Conservation (phyloP, 768 basidiomycete species). For the Tremella yokohamensis region DNA sequence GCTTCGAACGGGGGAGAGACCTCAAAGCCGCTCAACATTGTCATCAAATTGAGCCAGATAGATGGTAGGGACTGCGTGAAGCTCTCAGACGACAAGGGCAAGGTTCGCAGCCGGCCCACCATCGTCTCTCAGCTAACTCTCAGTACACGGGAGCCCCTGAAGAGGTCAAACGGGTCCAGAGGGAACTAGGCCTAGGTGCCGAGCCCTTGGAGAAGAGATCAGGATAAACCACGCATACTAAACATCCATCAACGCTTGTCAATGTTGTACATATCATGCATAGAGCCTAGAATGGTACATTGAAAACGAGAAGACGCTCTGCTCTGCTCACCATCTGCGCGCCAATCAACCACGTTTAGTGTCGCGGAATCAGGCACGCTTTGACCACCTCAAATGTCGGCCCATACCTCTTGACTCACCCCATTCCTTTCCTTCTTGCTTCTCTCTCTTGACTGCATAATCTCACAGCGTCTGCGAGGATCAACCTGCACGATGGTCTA, state of each 20-base stretch:
- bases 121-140: neutral
- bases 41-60: slow-evolving; percentile 82
- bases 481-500: slow-evolving; percentile 47
- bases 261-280: neutral
- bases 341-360: no score
- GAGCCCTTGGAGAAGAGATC: slow-evolving; percentile 25
- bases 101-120: slow-evolving; percentile 55
- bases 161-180: slow-evolving; percentile 62
- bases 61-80: slow-evolving; percentile 77
- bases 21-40: slow-evolving; percentile 68
- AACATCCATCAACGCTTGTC: neutral
- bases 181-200: slow-evolving; percentile 35
- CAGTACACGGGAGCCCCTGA: slow-evolving; percentile 67
- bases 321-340: no score
- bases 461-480: neutral
- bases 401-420: no score
- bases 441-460: no score
- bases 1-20: slow-evolving; percentile 47
- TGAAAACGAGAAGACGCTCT: no score
- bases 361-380: no score
- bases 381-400: no score
- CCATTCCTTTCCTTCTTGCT: no score
- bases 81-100: slow-evolving; percentile 85
- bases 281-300: neutral
- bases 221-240: slow-evolving; percentile 12